A percentile compares a stretch with the other conserved stretches of the same genome.
These are phyloP conservation scores for Ophiocordyceps unilateralis DNA, from an alignment of 2,329 filamentous ascomycete genomes.

Conservation along the genomic window DNA sequence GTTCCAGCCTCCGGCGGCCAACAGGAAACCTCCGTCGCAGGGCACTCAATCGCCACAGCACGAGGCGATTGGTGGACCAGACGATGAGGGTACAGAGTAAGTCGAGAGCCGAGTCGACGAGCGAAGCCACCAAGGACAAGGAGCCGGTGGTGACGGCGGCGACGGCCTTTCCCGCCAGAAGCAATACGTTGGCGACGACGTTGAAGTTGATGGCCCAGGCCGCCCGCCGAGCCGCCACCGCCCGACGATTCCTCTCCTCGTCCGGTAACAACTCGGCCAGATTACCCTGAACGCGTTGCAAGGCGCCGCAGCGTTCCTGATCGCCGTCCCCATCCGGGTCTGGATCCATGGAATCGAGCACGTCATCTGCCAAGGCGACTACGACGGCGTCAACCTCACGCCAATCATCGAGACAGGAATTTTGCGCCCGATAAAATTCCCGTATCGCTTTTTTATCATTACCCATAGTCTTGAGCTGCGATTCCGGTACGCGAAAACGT, in stretches of 20 bases:
- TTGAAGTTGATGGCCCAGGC: slow-evolving; percentile 65
- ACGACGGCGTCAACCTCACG: slow-evolving; percentile 17
- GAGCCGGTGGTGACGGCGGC: slow-evolving; percentile 68
- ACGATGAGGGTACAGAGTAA: slow-evolving; percentile 65
- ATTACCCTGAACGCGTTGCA: slow-evolving; percentile 13
- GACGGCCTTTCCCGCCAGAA: slow-evolving; percentile 56
- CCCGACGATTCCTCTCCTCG: slow-evolving; percentile 12
- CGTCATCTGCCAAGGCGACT: slow-evolving; percentile 15
- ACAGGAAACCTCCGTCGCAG: slow-evolving; percentile 53
- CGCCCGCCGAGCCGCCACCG: slow-evolving; percentile 8
- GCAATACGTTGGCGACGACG: slow-evolving; percentile 53
- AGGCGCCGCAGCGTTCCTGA: slow-evolving; percentile 11
- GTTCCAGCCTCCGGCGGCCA: slow-evolving; percentile 51
- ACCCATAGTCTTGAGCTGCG: slow-evolving; percentile 11
- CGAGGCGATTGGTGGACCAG: slow-evolving; percentile 58
- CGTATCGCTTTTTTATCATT: slow-evolving; percentile 14
- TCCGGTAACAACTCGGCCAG: slow-evolving; percentile 14
- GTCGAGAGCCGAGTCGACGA: slow-evolving; percentile 63
- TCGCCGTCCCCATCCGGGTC: slow-evolving; percentile 17
- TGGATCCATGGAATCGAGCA: slow-evolving; percentile 17
- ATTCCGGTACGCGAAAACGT: slow-evolving; percentile 12
- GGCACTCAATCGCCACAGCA: slow-evolving; percentile 32
- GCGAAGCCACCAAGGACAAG: slow-evolving; percentile 56
- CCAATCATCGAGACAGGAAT: slow-evolving; percentile 15
- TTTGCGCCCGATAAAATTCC: slow-evolving; percentile 13